Conservation (phyloP, 192 early-diverging fungal genomes). For the Backusella mclennaniae region DNA sequence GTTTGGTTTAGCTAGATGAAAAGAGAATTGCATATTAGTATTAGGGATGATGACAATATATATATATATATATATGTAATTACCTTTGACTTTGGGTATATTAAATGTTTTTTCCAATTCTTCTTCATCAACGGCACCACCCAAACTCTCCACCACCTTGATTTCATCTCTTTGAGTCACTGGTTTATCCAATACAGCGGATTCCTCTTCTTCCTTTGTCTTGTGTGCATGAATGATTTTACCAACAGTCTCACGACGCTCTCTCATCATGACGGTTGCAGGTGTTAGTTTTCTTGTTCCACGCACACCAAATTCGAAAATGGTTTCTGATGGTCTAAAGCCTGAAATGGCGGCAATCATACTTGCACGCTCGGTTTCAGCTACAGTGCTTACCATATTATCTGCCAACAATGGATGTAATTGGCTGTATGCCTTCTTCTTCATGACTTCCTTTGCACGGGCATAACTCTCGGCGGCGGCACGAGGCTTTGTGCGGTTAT, state of each 20-base stretch:
- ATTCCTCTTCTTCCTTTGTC: slow-evolving; percentile 10
- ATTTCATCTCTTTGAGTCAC: slow-evolving; percentile 5
- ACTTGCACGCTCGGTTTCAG: slow-evolving; percentile 61
- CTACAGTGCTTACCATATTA: slow-evolving; percentile 5
- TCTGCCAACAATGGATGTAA: slow-evolving; percentile 71
- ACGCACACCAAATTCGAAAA: slow-evolving; percentile 91
- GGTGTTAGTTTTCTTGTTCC: slow-evolving; percentile 75
- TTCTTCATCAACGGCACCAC: slow-evolving; percentile 30
- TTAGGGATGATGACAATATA: not conserved
- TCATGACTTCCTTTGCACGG: slow-evolving; percentile 81
- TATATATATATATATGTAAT: not conserved
- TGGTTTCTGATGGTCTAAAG: slow-evolving; percentile 88
- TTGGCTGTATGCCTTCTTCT: slow-evolving; percentile 57
- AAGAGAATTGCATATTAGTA: not conserved
- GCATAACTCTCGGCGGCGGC: slow-evolving; percentile 86
- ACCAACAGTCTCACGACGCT: slow-evolving; percentile 50
- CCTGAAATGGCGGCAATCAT: slow-evolving; percentile 74
- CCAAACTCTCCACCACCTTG: slow-evolving; percentile 16
- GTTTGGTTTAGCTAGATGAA: slow-evolving; percentile 30
- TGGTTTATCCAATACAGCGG: not conserved
- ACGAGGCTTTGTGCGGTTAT: slow-evolving; percentile 73
- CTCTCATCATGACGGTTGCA: slow-evolving; percentile 67
- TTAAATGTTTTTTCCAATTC: slow-evolving; percentile 33
- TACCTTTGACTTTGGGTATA: slow-evolving; percentile 30
- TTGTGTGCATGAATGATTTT: slow-evolving; percentile 37